Base-by-base conservation (phyloP, 2,329 filamentous ascomycete genomes). In the Tolypocladium album region DNA sequence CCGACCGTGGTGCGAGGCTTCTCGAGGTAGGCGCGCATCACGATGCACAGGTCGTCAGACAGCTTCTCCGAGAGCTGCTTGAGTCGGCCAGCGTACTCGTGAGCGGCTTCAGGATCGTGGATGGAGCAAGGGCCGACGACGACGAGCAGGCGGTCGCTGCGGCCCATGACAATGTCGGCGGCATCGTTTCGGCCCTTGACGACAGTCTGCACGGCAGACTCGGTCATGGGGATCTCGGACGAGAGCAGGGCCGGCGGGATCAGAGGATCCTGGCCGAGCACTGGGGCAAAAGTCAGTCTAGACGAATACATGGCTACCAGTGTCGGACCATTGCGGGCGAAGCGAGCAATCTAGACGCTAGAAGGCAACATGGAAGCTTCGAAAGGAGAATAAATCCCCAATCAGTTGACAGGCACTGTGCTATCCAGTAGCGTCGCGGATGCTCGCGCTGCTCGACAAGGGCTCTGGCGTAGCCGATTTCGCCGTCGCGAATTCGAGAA, bases 11-110 rank as follows among this genome's bases (percentile, higher is more conserved):
- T 99, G 63, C 94, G 88, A 50, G 94, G 94, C 83, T 99, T 99
- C 82, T 99, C 94, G 58, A 99, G 88, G 83, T 99, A 99, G 71
- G 92, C 92, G 68, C 94, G 90, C 94, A 99, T 99, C 70, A 99
- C 87, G 73, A 99, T 89, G 74, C 87, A 87, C 55, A 99, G 82
- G 72, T 97, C 92, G 67, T 86, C 81, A 63, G 87, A 85, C 63
- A 97, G 87, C 80, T 88, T 90, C 65, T 89, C 84, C 62, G 92
- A 85, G 56, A 97, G 79, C 58, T 81, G 77, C 77, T 91, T 89
- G 56, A 99, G 84, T 60, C 88, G 85, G 63, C 82, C 78, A 72
- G 89, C 90, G 81, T 99, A 99, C 75, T 97, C 92, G 67, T 95
- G 80, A 47, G 94, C 94, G 17, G 86, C 86, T 56, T 81, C 85